Base-by-base conservation (phyloP, 108 stramenopile genomes). In the Stephanodiscus triporus region DNA sequence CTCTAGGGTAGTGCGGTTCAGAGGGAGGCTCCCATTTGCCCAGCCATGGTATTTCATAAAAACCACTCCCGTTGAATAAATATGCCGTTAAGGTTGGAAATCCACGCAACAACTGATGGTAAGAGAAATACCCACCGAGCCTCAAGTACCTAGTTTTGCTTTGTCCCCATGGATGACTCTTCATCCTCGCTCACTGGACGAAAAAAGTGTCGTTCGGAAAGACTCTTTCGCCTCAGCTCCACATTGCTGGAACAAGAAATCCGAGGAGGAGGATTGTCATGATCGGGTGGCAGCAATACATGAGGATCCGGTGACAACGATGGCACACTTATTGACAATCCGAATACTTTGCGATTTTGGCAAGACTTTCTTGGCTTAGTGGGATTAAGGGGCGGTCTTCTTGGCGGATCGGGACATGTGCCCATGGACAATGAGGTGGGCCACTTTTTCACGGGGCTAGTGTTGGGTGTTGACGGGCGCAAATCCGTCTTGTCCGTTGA, bases 171-270 rank as follows among this genome's bases (percentile, higher is more conserved):
- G 36, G 60, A 37, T 6, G 67, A 76, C 58, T 76, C 75, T 27
- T 76, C 75, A 63, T 76, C 75, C 27, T 76, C 67, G 9, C 66
- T 62, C 49, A 76, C 67, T 42, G 75, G 75, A 4, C 75, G 58
- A 53, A 76, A 76, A 42, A 76, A 76, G 37, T 68, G 66, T 19
- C 51, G 65, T 43, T 68, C 75, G 9, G 43, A 42, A 16, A 76
- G 60, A 76, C 75, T 76, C n/a, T 76, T 76, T 11, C 75, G 75
- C 11, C 75, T 54, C 75, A 76, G 47, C 22, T 76, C 75, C 7
- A 76, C 67, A 68, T 76, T 76, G n/a, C 55, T 68, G 0, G 75
- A 67, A 34, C 75, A 68, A 36, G 67, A 76, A 29, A 76, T 76
- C 13, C 49, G 67, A 11, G 75, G 40, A 8, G 61, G 67, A 51